These are phyloP conservation scores for Maudiozyma turicensis DNA, from an alignment of 805 yeast genomes.

Conservation along the genomic window DNA sequence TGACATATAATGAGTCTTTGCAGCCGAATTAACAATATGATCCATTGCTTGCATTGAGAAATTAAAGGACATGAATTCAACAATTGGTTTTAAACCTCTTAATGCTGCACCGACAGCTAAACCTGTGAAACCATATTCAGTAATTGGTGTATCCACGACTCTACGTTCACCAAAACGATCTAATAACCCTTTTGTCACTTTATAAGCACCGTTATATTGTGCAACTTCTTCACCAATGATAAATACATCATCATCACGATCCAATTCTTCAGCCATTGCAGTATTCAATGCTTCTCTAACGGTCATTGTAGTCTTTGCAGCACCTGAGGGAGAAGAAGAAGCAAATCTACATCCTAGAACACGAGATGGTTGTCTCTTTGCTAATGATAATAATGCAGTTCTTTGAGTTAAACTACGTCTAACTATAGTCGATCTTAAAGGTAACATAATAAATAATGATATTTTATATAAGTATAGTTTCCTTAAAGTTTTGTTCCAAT, in stretches of 20 bases:
- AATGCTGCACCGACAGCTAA: conserved; percentile 93
- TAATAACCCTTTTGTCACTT: conserved; percentile 87
- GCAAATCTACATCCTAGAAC: conserved; percentile 14
- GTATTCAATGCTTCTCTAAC: conserved; percentile 95
- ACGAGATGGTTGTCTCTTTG: not conserved
- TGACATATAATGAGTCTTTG: conserved; percentile 97
- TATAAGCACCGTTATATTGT: conserved; percentile 98
- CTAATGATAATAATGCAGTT: not conserved
- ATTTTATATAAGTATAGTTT: no score
- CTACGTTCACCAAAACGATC: conserved; percentile 93
- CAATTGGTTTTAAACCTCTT: conserved; percentile 90
- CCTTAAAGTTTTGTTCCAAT: no score
- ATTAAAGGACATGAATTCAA: conserved; percentile 98
- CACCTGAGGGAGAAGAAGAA: conserved; percentile 19
- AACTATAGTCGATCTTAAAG: no score
- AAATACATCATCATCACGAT: conserved; percentile 88
- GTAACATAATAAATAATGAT: no score
- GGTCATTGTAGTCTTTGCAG: conserved; percentile 52
- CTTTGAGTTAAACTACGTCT: not conserved
- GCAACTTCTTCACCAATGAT: conserved; percentile 99
- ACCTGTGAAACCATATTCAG: conserved; percentile 98
- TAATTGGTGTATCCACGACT: conserved; percentile 92
- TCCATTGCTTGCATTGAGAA: conserved; percentile 99
- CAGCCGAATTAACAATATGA: conserved; percentile 96
- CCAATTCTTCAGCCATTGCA: conserved; percentile 96